These are phyloP conservation scores for Cyberlindnera xishuangbannaensis DNA, from an alignment of 805 yeast genomes.

Conservation along the genomic window DNA sequence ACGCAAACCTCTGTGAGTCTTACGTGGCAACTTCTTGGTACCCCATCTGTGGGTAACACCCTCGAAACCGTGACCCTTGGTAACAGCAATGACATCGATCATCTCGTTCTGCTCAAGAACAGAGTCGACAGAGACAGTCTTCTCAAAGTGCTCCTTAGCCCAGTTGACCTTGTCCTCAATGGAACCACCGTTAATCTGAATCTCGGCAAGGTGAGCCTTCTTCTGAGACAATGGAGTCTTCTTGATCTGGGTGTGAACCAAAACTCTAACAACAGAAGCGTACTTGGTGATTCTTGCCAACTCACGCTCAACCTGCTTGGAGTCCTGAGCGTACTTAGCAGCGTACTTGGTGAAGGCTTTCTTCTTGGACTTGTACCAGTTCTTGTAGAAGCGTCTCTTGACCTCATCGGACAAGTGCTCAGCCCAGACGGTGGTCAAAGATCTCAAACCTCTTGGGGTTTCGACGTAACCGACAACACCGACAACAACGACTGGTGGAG, in stretches of 20 bases:
- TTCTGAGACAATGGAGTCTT: slow-evolving; percentile 98
- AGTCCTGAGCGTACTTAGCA: slow-evolving; percentile 92
- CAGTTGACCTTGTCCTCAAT: slow-evolving; percentile 94
- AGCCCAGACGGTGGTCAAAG: slow-evolving; percentile 99
- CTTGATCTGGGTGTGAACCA: slow-evolving; percentile 99
- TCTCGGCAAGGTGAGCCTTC: slow-evolving; percentile 99
- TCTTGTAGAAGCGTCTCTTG: slow-evolving; percentile 99
- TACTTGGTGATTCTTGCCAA: slow-evolving; percentile 98
- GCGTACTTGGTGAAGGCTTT: slow-evolving; percentile 99
- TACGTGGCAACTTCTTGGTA: slow-evolving; percentile 99
- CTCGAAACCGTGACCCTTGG: slow-evolving; percentile 99
- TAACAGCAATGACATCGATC: slow-evolving; percentile 97
- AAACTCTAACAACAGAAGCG: slow-evolving; percentile 97
- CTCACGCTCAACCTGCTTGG: slow-evolving; percentile 87
- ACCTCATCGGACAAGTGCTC: slow-evolving; percentile 99
- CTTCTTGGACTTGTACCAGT: slow-evolving; percentile 99
- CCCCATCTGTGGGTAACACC: slow-evolving; percentile 99
- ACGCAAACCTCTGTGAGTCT: slow-evolving; percentile 99
- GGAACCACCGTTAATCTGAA: slow-evolving; percentile 99
- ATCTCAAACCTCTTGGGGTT: slow-evolving; percentile 99
- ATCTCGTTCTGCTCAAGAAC: slow-evolving; percentile 98
- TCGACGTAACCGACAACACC: slow-evolving; percentile 99
- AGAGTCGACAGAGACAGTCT: slow-evolving; percentile 92
- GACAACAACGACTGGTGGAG: slow-evolving; percentile 98
- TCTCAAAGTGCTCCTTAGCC: slow-evolving; percentile 99